These are phyloP conservation scores for Cryptosporidium parvum DNA, from an alignment of 169 alveolate species.

Conservation along the genomic window DNA sequence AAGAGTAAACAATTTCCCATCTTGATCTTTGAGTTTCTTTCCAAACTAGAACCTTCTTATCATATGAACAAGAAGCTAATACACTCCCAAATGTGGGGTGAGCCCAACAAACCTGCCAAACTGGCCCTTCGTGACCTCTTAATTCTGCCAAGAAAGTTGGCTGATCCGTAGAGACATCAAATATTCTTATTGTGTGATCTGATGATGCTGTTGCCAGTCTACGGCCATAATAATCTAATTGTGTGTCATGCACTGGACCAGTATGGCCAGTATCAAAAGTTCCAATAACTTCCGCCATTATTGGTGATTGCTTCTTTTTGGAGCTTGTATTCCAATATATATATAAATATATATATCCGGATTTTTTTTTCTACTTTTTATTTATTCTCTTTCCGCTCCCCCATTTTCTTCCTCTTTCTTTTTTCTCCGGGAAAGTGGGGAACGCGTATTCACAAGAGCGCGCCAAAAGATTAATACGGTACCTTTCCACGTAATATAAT, in stretches of 20 bases:
- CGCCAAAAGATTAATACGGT: conserved; percentile 25
- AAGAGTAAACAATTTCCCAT: conserved; percentile 82
- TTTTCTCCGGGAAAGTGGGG: conserved; percentile 58
- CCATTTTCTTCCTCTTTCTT: neutral
- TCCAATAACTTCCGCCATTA: conserved; percentile 79
- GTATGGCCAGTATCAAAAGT: conserved; percentile 84
- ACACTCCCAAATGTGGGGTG: conserved; percentile 91
- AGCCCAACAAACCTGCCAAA: conserved; percentile 92
- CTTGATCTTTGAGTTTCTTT: conserved; percentile 81
- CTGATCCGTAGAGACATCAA: conserved; percentile 83
- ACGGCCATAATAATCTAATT: conserved; percentile 89
- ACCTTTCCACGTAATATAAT: conserved; percentile 5
- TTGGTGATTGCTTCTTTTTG: conserved; percentile 6
- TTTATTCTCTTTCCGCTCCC: conserved; percentile 20
- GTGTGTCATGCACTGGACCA: conserved; percentile 86
- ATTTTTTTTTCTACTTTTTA: neutral
- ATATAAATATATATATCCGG: conserved; percentile 8
- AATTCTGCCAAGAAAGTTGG: conserved; percentile 78
- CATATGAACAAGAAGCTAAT: conserved; percentile 90
- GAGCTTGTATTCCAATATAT: conserved; percentile 3
- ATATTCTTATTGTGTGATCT: conserved; percentile 85
- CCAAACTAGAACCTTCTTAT: conserved; percentile 87
- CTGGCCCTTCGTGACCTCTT: conserved; percentile 89
- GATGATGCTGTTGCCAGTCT: conserved; percentile 89
- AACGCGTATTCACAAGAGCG: conserved; percentile 20